These are phyloP conservation scores for Xylaria sp. DNA, from an alignment of 2,329 filamentous ascomycete species.

Conservation along the genomic window DNA sequence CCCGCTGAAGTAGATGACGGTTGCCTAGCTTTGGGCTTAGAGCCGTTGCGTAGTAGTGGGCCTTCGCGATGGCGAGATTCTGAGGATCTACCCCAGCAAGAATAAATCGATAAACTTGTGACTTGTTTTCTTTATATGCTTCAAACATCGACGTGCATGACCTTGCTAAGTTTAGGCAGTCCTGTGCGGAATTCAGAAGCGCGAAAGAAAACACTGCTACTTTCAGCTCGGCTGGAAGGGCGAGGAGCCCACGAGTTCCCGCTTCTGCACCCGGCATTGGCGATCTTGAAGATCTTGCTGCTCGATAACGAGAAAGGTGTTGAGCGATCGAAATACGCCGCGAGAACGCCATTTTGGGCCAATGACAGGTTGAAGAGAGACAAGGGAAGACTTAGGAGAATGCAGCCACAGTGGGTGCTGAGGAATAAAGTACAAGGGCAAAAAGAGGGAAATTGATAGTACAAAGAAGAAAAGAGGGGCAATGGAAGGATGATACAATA, in stretches of 20 bases:
- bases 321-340: background rate
- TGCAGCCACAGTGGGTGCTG: no score
- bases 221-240: background rate
- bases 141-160: background rate
- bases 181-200: background rate
- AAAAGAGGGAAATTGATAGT: no score
- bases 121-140: background rate
- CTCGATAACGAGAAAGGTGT: background rate
- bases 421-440: no score
- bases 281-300: background rate
- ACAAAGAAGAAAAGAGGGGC: no score
- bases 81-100: background rate
- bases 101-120: background rate
- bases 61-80: background rate
- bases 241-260: background rate
- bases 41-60: background rate
- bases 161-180: background rate
- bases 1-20: background rate
- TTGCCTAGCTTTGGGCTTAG: background rate
- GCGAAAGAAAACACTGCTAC: background rate
- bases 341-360: background rate
- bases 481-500: no score
- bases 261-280: background rate
- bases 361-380: background rate
- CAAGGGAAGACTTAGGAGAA: no score